Evolutionary conservation across 2,329 filamentous ascomycete genomes (phyloP).

Genomic region (Gnomoniopsis smithogilvyi): DNA sequence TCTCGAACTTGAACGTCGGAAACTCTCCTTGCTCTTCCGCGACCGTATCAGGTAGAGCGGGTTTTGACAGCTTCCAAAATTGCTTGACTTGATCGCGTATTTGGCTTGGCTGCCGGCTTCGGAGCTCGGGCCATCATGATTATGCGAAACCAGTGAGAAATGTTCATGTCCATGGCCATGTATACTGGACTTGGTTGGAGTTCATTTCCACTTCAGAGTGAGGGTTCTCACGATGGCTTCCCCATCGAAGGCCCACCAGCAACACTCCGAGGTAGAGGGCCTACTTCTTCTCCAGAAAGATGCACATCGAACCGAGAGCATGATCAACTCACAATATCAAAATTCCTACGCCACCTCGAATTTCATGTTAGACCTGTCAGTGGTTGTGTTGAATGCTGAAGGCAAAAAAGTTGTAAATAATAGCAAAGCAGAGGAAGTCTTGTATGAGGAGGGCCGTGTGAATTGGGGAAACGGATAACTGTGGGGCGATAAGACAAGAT

Average conservation of each 20-base stretch:
- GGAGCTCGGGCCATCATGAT: neutral
- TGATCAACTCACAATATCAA: no score
- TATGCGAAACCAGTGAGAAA: neutral
- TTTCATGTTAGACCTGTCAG: no score
- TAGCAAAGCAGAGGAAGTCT: no score
- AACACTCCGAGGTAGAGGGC: no score
- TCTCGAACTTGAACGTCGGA: neutral
- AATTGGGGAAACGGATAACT: no score
- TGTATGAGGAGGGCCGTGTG: no score
- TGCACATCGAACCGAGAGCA: no score
- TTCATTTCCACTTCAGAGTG: neutral
- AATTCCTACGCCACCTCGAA: no score
- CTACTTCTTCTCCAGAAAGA: no score
- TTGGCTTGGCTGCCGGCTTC: neutral
- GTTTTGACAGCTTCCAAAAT: neutral
- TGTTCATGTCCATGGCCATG: neutral
- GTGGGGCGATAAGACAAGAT: neutral
- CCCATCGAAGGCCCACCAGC: no score
- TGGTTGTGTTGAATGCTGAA: no score
- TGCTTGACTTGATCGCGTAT: neutral
- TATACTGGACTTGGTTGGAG: neutral
- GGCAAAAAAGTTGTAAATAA: no score
- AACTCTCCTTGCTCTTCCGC: neutral
- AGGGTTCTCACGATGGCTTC: neutral
- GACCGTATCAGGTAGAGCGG: neutral